Evolutionary conservation across 1,139 yeast genomes (phyloP), one percentile per base, ranked within the genome.

Genomic region (Geotrichum macrosporum): DNA sequence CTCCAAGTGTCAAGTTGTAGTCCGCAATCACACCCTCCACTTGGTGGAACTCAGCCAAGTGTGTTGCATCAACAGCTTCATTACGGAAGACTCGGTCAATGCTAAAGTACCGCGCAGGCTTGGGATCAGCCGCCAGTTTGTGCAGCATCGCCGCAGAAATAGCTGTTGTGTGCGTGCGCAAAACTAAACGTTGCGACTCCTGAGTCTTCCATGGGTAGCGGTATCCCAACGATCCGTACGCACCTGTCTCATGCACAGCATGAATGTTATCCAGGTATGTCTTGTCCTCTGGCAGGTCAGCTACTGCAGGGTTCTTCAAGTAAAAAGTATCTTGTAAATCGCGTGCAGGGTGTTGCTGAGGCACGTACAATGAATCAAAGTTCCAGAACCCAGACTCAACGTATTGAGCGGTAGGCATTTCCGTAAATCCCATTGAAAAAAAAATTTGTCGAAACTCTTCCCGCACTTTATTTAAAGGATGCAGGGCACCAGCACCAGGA

Each of bases 51-150:
- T 94, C 99, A 22, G 98, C 98, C 70, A 94, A 78, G 70, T 94
- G 99, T n/a, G 99, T 94, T 47, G 97, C 98, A 67, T 94, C 99
- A 47, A 94, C 98, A 19, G 99, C 97, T 74, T 94, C 99, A 67
- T 94, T 94, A 74, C 99, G 86, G 84, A 94, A 94, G 54, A 94
- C 99, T 66, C 96, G 80, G 70, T 94, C 99, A 61, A 94, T 94
- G 46, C 96, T 86, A 74, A 94, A 94, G 65, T 87, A 77, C 70
- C 97, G 80, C 19, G 84, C 77, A 48, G 98, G 97, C 62, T 80
- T 81, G 50, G 97, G 97, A 67, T 88, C 84, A 57, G 80, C 69
- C 46, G 97, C 96, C 59, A 92, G 76, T 61, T 86, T 69, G 66
- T 92, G 84, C 61, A 92, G 77, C 87, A 92, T 84, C 41, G 79